Percentiles rank a stretch among this genome's conserved stretches.
Evolutionary conservation across 352 stramenopile genomes (phyloP).

Genomic region (Pythium apleroticum): DNA sequence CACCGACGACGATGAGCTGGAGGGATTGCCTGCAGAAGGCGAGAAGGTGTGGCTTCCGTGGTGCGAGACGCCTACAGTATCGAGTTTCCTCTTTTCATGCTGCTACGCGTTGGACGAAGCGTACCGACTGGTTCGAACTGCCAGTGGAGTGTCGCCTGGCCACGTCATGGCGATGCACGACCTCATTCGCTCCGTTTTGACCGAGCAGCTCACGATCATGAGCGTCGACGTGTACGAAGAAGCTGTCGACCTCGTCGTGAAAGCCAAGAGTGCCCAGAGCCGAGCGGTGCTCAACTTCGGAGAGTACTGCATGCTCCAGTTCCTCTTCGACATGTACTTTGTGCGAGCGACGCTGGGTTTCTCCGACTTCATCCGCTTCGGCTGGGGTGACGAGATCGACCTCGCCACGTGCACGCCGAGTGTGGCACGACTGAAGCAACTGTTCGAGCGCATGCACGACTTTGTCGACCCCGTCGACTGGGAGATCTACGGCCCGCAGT

Average conservation of each 20-base stretch:
- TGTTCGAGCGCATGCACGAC: constrained; percentile 79
- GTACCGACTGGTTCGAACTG: constrained; percentile 56
- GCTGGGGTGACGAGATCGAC: constrained; percentile 82
- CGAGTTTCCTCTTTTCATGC: constrained; percentile 82
- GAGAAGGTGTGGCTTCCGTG: constrained; percentile 86
- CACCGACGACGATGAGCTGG: constrained; percentile 37
- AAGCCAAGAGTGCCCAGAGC: constrained; percentile 47
- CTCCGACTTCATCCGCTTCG: constrained; percentile 86
- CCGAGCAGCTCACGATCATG: constrained; percentile 76
- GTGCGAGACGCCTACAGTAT: constrained; percentile 80
- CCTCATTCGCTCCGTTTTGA: constrained; percentile 64
- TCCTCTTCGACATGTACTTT: constrained; percentile 91
- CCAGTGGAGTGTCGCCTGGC: constrained; percentile 35
- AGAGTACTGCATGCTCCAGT: constrained; percentile 83
- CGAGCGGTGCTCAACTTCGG: constrained; percentile 75
- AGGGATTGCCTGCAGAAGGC: constrained; percentile 32
- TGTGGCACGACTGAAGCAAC: constrained; percentile 49
- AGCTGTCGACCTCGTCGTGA: constrained; percentile 56
- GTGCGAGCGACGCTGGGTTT: constrained; percentile 81
- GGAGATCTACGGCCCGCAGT: constrained; percentile 85
- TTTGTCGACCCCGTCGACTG: constrained; percentile 88
- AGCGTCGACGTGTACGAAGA: constrained; percentile 73
- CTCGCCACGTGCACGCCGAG: constrained; percentile 50
- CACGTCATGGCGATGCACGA: constrained; percentile 63
- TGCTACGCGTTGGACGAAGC: constrained; percentile 84